Evolutionary conservation across 2,329 filamentous ascomycete genomes (phyloP), one percentile per base, ranked within the genome.

Genomic region (Stemphylium beticola): DNA sequence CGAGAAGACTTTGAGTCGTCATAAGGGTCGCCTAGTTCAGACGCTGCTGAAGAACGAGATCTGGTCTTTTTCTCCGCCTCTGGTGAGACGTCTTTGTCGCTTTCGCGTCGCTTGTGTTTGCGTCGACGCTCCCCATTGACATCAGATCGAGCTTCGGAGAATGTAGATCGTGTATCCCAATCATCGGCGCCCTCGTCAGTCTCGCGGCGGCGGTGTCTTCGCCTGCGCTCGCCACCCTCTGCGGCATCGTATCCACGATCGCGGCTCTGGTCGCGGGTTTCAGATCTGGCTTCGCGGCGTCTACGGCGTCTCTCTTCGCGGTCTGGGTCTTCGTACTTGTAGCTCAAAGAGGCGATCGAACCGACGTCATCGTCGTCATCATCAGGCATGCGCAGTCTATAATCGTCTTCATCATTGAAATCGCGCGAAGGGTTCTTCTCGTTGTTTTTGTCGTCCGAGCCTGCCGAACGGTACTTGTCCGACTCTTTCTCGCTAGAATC

Each of bases 21-120:
- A 41, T 75, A 74, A 12, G 67, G 29, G 46, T 78, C 77, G 4
- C 69, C 74, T 24, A 75, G 74, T 49, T 80, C 74, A 29, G 78
- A 79, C 34, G 70, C 72, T 15, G 75, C 74, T 5, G 69, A 62
- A 1, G 71, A 73, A 31, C 68, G 67, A 14, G 63, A 64, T n/a
- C 66, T 61, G 8, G 49, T 51, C 51, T 60, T 61, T 43, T 47
- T 64, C 39, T 74, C 68, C 1, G 37, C 12, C 37, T 29, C 42
- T 36, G 66, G 58, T 12, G 71, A 74, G 12, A 66, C 67, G 38
- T 73, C 71, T 24, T 68, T 61, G 32, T 75, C 73, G 18, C 68
- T 65, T 15, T 71, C 66, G 4, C 67, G 62, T 38, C 65, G 62
- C 48, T 60, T 73, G 55, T 75, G 71, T 51, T 70, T 74, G 26